A percentile compares a stretch with the other conserved stretches of the same genome.
phyloP scores from a whole-genome alignment of 2,329 filamentous ascomycete genomes.

The Cyanodermella asteris region DNA sequence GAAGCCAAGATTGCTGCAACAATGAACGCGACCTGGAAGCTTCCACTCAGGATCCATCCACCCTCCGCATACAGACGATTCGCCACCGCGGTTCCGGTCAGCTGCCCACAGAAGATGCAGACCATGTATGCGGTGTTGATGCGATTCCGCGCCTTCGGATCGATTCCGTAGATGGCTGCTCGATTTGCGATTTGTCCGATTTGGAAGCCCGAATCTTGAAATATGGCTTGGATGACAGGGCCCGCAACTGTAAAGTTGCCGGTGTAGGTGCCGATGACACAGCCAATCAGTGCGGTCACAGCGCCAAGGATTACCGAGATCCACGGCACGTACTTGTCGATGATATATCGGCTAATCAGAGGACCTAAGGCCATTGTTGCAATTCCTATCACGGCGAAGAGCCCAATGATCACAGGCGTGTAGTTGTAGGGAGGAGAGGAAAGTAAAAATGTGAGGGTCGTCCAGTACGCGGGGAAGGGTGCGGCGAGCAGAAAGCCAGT shows the following conservation, averaged over 20 bases:
- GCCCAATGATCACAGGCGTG: conserved; percentile 43
- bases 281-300: conserved; percentile 30
- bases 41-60: conserved; percentile 14
- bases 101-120: conserved; percentile 14
- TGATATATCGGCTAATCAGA: conserved; percentile 46
- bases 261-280: conserved; percentile 10
- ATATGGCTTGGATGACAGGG: conserved; percentile 14
- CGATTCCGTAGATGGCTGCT: conserved; percentile 13
- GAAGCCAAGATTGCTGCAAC: conserved; percentile 10
- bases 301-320: conserved; percentile 45
- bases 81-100: conserved; percentile 14
- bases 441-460: conserved; percentile 59
- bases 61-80: conserved; percentile 14
- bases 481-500: conserved; percentile 40
- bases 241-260: conserved; percentile 9
- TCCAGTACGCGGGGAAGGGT: conserved; percentile 49
- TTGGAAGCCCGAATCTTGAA: conserved; percentile 15
- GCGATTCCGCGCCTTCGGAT: conserved; percentile 15
- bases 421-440: conserved; percentile 48
- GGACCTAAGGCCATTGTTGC: conserved; percentile 45
- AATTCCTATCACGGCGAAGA: conserved; percentile 61
- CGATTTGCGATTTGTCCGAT: conserved; percentile 14
- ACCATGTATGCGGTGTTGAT: conserved; percentile 19
- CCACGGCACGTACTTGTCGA: conserved; percentile 46
- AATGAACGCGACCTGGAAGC: conserved; percentile 13